phyloP scores from a whole-genome alignment of 1,139 yeast species.

The Yamadazyma oceani region DNA sequence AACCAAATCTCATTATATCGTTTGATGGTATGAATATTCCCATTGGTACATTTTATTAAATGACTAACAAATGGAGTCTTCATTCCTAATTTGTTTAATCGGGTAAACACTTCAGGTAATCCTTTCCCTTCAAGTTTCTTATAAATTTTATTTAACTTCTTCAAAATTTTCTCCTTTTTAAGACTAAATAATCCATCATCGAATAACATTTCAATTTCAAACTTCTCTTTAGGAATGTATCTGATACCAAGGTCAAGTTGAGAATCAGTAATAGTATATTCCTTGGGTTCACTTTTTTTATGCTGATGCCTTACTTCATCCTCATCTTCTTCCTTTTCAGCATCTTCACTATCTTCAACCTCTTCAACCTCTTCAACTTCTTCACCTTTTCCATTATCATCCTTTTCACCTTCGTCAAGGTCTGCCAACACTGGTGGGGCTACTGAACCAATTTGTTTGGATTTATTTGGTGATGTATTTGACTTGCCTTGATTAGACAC shows the following conservation, averaged over 20 bases:
- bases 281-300: background rate
- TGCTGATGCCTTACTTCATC: constrained; percentile 3
- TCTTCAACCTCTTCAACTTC: background rate
- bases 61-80: constrained; percentile 28
- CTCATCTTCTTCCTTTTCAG: constrained; percentile 8
- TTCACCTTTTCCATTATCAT: constrained; percentile 2
- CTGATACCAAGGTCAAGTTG: constrained; percentile 4
- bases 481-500: constrained; percentile 22
- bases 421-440: constrained; percentile 4
- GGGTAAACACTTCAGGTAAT: constrained; percentile 15
- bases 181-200: constrained; percentile 13
- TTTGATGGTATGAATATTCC: constrained; percentile 18
- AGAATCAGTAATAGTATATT: background rate
- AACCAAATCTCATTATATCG: constrained; percentile 13
- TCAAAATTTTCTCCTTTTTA: constrained; percentile 3
- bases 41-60: constrained; percentile 26
- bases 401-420: constrained; percentile 3
- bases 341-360: background rate
- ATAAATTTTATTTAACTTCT: constrained; percentile 7
- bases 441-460: constrained; percentile 1
- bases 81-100: constrained; percentile 25
- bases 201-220: constrained; percentile 13
- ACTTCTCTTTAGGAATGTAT: constrained; percentile 12
- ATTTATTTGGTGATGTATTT: constrained; percentile 10
- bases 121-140: constrained; percentile 6